A percentile compares a stretch with the other conserved stretches of the same genome.
Evolutionary conservation across 75 land plant species (phyloP).

Genomic region (Pinus tabuliformis): DNA sequence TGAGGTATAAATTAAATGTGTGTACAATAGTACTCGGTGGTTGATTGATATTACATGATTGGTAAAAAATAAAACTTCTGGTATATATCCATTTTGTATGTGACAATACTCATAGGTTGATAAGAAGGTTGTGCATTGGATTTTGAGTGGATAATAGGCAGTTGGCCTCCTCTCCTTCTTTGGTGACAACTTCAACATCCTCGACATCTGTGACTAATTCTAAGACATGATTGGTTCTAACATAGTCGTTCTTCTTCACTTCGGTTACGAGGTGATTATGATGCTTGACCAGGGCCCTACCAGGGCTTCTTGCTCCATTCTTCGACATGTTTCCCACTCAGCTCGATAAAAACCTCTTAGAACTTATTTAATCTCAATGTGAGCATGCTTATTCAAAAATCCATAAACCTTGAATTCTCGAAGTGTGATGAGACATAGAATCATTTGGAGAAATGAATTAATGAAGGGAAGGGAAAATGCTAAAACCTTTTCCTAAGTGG

Average conservation of each 20-base stretch:
- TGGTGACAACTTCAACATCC: slow-evolving; percentile 80
- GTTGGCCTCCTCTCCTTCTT: slow-evolving; percentile 70
- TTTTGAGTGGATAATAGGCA: slow-evolving; percentile 39
- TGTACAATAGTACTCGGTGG: too few species aligned
- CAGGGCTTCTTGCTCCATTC: slow-evolving; percentile 34
- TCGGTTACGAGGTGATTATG: slow-evolving; percentile 54
- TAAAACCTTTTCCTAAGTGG: too few species aligned
- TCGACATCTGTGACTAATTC: slow-evolving; percentile 77
- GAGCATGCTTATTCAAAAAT: too few species aligned
- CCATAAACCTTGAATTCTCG: too few species aligned
- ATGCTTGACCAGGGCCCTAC: slow-evolving; percentile 70
- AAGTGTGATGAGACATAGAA: too few species aligned
- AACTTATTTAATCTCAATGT: too few species aligned
- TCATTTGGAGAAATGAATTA: too few species aligned
- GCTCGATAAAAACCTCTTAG: neutral
- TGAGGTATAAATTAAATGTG: too few species aligned
- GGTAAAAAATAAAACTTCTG: neutral
- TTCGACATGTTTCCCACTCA: slow-evolving; percentile 37
- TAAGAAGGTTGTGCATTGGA: slow-evolving; percentile 45
- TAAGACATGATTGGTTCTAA: slow-evolving; percentile 29
- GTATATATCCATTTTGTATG: neutral
- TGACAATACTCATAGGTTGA: slow-evolving; percentile 38
- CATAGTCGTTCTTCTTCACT: slow-evolving; percentile 48
- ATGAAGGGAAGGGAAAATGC: too few species aligned
- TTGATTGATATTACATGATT: too few species aligned